A percentile compares a stretch with the other conserved stretches of the same genome.
These are phyloP conservation scores for Akanthomyces uredinophilus DNA, from an alignment of 2,329 filamentous ascomycete genomes.

Conservation along the genomic window DNA sequence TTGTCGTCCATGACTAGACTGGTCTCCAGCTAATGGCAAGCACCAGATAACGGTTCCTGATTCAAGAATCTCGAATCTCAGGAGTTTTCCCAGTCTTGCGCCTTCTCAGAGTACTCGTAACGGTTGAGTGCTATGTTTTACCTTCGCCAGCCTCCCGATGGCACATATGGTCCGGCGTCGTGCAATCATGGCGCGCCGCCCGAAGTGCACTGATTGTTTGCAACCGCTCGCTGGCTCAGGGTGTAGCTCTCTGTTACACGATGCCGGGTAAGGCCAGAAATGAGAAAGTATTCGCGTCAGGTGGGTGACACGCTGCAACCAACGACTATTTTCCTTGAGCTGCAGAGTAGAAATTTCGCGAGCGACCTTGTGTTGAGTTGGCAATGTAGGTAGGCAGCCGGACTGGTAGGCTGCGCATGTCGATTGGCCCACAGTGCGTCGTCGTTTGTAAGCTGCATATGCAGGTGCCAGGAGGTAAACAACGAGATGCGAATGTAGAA, in stretches of 20 bases:
- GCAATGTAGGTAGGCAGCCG: not conserved
- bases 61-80: not conserved
- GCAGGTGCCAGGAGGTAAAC: not conserved
- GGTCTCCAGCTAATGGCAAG: not conserved
- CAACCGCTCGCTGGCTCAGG: not conserved
- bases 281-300: not conserved
- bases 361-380: not conserved
- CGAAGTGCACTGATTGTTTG: not conserved
- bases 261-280: not conserved
- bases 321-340: not conserved
- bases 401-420: not conserved
- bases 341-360: not conserved
- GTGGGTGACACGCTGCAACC: not conserved
- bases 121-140: not conserved
- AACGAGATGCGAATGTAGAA: too few species aligned
- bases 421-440: not conserved
- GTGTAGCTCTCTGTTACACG: not conserved
- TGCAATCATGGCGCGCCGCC: constrained; percentile 5
- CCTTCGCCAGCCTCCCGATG: constrained; percentile 3
- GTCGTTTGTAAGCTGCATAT: constrained; percentile 3
- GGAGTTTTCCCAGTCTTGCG: not conserved
- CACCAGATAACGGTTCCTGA: not conserved
- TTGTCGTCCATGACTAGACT: constrained; percentile 23
- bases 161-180: not conserved
- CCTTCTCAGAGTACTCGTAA: not conserved